Base-by-base conservation (phyloP, 1,284 basidiomycete genomes). In the Fomitopsis palustris region DNA sequence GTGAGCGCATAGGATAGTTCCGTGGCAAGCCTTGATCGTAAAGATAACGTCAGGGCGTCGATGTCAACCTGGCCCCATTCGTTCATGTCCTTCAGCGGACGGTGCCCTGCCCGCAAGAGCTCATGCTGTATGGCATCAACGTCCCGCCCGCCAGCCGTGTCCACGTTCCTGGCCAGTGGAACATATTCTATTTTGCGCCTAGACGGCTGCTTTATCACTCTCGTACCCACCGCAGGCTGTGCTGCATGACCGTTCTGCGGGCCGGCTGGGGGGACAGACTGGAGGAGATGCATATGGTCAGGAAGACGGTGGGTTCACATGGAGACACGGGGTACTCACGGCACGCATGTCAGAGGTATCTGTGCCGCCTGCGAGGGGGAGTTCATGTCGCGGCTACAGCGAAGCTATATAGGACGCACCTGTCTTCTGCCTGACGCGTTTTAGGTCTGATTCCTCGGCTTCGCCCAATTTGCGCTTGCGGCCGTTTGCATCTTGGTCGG, bases 1-100 rank as follows among this genome's bases (percentile, higher is more conserved):
- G 95, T 95, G 65, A 99, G 77, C 4, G 92, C 93, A 71, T 96
- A 98, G 3, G 93, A 88, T 45, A 97, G 77, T 71, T 99, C 96
- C 45, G 83, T 81, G 3, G 88, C 84, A 42, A 98, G 75, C 39
- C 96, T 81, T 37, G 93, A 96, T 39, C 95, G 88, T 54, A 99
- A 75, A 33, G 93, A 93, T 88, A 99, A 89, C 39, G 88, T 89
- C 55, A 99, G 79, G 8, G 86, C 87, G 69, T 96, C 93, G 55
- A 98, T 87, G 66, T 98, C 95, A 55, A 99, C 87, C 10, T 81
- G 81, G 19, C 93, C 93, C 83, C 88, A 93, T 64, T 90, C 94
- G 69, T 84, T 87, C 70, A 90, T 82, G 57, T 86, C 88, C 64
- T 86, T 85, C 62, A 88, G 78, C 42, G 78, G 82, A 55, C 83